Conservation (phyloP, 1,284 basidiomycete species). For the Abortiporus biennis region DNA sequence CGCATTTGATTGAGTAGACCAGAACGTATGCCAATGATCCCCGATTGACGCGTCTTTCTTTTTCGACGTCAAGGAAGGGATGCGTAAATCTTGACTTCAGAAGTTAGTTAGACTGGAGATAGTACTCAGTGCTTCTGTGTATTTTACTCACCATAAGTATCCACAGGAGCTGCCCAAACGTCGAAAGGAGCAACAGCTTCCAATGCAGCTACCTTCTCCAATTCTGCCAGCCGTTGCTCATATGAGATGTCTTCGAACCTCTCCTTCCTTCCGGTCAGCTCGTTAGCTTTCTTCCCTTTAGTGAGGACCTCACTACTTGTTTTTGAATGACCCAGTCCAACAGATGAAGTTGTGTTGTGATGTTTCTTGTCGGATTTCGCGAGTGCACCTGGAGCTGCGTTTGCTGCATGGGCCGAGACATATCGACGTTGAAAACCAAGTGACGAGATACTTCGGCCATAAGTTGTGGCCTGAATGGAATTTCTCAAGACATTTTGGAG, state of each 20-base stretch:
- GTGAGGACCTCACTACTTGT: background rate
- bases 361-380: conserved; percentile 10
- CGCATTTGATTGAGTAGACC: conserved; percentile 21
- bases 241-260: background rate
- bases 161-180: conserved; percentile 43
- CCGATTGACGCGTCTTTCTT: conserved; percentile 17
- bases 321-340: background rate
- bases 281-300: background rate
- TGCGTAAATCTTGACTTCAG: conserved; percentile 23
- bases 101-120: conserved; percentile 12
- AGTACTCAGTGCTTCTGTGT: conserved; percentile 7
- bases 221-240: conserved; percentile 10
- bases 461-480: too few relatives aligned
- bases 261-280: conserved; percentile 1
- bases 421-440: background rate
- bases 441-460: too few relatives aligned
- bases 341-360: background rate
- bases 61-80: conserved; percentile 20
- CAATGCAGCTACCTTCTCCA: conserved; percentile 24
- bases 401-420: background rate
- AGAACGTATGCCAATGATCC: conserved; percentile 18
- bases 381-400: background rate
- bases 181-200: conserved; percentile 38
- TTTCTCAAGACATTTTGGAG: too few relatives aligned
- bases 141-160: conserved; percentile 40